Base-by-base conservation (phyloP, 2,329 filamentous ascomycete species). In the Aspergillus quadrilineatus region DNA sequence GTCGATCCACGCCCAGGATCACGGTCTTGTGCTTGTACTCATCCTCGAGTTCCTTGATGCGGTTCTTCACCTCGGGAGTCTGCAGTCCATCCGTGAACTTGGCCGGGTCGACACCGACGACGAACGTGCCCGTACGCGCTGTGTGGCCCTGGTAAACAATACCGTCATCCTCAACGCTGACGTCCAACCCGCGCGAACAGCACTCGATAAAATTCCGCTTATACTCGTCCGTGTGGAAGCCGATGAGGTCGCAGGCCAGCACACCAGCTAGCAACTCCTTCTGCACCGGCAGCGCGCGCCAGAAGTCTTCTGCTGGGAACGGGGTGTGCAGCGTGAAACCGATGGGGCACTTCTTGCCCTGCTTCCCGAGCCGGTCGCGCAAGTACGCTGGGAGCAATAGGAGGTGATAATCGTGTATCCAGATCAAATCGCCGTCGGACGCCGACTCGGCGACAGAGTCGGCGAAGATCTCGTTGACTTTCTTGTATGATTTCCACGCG, bases 221-320 rank as follows among this genome's bases (percentile, higher is more conserved):
- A 68, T 97, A 97, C 76, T 96, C 91, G 76, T 96, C 95, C n/a
- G 92, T 97, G 75, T 97, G 93, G 78, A 97, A 97, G n/a, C 92
- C 92, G 65, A 97, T 88, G 55, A 97, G 78, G 70, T 96, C 92
- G 77, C 91, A 94, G 68, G 92, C 86, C 26, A 97, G 80, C 39
- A 96, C 83, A 45, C 92, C 92, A 49, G 87, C 81, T 32, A 97
- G 81, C 51, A 97, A 85, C 63, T 89, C 85, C 70, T 95, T 90
- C 58, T 92, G 85, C 29, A 97, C 91, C 0, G 92, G 92, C 6
- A 97, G 79, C 59, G 95, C 94, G 59, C 92, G 86, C 79, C 95
- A 96, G 67, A 96, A 94, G 75, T 97, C 92, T 59, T 88, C 90
- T 67, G 89, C 93, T 1, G 92, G 92, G 73, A 97, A 97, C 0